phyloP scores from a whole-genome alignment of 129 eudicot species.

The Deinandra increscens region DNA sequence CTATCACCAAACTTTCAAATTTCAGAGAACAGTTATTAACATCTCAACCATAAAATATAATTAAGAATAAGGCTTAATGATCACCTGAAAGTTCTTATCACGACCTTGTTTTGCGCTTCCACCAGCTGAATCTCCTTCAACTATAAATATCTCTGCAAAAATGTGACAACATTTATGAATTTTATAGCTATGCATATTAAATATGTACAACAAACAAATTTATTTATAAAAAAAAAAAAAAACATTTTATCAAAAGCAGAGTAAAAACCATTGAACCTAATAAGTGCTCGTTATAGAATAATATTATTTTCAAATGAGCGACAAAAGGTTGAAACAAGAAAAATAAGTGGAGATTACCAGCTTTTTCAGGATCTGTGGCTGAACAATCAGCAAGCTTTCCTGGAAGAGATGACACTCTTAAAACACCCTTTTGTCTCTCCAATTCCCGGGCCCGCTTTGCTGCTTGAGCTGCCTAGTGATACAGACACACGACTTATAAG shows the following conservation, averaged over 20 bases:
- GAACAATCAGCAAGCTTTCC: slow-evolving; percentile 99
- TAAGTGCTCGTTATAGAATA: background rate
- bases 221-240: background rate
- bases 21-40: too few species aligned
- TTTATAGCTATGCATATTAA: background rate
- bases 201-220: background rate
- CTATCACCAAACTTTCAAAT: background rate
- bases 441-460: slow-evolving; percentile 95
- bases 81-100: slow-evolving; percentile 92
- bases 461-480: slow-evolving; percentile 81
- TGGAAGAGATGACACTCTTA: slow-evolving; percentile 86
- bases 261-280: background rate
- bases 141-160: slow-evolving; percentile 89
- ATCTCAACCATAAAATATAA: slow-evolving; percentile 3
- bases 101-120: slow-evolving; percentile 99
- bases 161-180: background rate
- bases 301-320: background rate
- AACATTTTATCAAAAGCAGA: background rate
- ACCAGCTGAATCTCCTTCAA: slow-evolving; percentile 99
- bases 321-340: background rate
- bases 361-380: slow-evolving; percentile 83
- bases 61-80: too few species aligned
- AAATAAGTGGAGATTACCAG: slow-evolving; percentile 45
- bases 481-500: background rate
- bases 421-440: slow-evolving; percentile 84